These are phyloP conservation scores for Microthyrium microscopicum DNA, from an alignment of 2,329 filamentous ascomycete genomes.

Conservation along the genomic window DNA sequence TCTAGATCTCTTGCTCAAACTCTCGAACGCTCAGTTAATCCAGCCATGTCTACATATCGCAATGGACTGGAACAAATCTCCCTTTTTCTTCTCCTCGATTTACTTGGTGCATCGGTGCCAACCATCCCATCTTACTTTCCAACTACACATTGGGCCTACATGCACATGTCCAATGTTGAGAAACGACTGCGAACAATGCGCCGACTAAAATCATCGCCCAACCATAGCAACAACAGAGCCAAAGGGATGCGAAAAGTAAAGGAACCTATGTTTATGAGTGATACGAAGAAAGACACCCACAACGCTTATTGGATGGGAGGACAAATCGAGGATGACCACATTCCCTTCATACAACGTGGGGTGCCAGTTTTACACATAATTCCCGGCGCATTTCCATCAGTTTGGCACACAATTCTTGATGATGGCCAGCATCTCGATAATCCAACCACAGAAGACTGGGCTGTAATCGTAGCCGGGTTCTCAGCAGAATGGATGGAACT, in stretches of 20 bases:
- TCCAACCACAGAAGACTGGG: constrained; percentile 72
- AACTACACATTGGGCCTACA: constrained; percentile 87
- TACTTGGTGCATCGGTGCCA: constrained; percentile 57
- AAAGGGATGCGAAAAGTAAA: constrained; percentile 12
- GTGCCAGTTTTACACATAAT: constrained; percentile 86
- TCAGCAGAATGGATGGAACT: constrained; percentile 85
- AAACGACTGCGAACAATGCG: constrained; percentile 50
- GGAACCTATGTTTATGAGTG: constrained; percentile 44
- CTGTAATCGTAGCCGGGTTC: constrained; percentile 68
- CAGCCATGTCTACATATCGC: constrained; percentile 56
- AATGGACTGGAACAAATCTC: constrained; percentile 33
- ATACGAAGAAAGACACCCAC: constrained; percentile 36
- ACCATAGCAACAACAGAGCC: constrained; percentile 28
- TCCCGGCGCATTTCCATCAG: constrained; percentile 59
- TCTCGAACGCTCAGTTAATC: constrained; percentile 59
- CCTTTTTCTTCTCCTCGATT: constrained; percentile 50
- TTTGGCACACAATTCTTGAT: constrained; percentile 80
- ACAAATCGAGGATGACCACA: constrained; percentile 69
- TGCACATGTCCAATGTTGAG: constrained; percentile 58
- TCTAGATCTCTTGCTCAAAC: constrained; percentile 51
- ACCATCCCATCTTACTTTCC: constrained; percentile 71
- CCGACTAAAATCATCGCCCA: constrained; percentile 46
- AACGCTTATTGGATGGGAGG: constrained; percentile 32
- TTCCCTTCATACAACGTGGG: constrained; percentile 75
- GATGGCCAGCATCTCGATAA: constrained; percentile 72